These are phyloP conservation scores for Lachancea quebecensis DNA, from an alignment of 805 yeast genomes.

Conservation along the genomic window DNA sequence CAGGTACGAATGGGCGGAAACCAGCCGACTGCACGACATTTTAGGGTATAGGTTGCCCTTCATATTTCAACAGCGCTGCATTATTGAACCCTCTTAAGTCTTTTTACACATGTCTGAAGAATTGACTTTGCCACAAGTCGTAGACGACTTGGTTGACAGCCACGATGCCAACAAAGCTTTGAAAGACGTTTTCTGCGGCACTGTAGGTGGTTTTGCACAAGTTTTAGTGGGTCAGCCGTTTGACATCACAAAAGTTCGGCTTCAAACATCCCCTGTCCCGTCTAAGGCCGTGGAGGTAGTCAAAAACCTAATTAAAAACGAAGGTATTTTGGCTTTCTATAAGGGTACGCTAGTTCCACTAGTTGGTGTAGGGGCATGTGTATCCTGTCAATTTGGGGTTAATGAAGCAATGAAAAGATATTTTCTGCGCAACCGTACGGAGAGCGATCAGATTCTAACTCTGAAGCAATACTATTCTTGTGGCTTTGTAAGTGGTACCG, in stretches of 20 bases:
- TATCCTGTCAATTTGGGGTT: conserved; percentile 91
- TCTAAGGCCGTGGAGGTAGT: conserved; percentile 69
- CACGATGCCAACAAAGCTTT: conserved; percentile 35
- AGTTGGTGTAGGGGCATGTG: conserved; percentile 96
- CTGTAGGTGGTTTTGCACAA: conserved; percentile 93
- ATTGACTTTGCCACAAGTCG: conserved; percentile 10
- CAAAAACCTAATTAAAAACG: conserved; percentile 59
- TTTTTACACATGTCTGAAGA: conserved; percentile 9
- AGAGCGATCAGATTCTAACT: conserved; percentile 18
- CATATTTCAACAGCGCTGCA: too few relatives aligned
- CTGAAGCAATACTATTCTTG: conserved; percentile 69
- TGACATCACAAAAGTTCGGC: conserved; percentile 87
- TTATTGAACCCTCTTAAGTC: too few relatives aligned
- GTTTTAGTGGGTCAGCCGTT: conserved; percentile 95
- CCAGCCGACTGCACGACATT: too few relatives aligned
- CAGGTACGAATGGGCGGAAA: too few relatives aligned
- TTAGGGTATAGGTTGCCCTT: too few relatives aligned
- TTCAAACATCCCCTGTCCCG: conserved; percentile 81
- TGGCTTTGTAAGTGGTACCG: conserved; percentile 90
- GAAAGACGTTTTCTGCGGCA: conserved; percentile 85
- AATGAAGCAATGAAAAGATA: conserved; percentile 89
- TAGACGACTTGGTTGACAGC: conserved; percentile 8
- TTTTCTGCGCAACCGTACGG: conserved; percentile 31
- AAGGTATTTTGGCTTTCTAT: conserved; percentile 82
- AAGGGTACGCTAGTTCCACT: conserved; percentile 92